Conservation (phyloP, 164 flowering plant genomes). For the Magnolia kwangsiensis region DNA sequence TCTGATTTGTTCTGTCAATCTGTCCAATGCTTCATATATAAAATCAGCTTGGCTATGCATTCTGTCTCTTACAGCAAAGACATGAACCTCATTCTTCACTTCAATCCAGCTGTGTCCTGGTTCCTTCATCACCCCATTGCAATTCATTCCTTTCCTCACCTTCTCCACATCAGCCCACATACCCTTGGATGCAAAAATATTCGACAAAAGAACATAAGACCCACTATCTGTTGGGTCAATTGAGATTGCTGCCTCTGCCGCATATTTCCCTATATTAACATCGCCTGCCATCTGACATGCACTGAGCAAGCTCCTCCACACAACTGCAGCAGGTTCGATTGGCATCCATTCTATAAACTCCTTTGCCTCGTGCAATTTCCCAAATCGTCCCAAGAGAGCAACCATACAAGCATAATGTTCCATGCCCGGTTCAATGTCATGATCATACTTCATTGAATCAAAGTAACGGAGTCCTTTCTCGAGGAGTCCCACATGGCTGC, state of each 20-base stretch:
- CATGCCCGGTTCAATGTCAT: conserved; percentile 53
- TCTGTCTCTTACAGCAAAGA: conserved; percentile 39
- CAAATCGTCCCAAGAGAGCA: conserved; percentile 63
- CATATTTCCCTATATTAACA: conserved; percentile 42
- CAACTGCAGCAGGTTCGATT: conserved; percentile 45
- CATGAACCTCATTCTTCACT: conserved; percentile 30
- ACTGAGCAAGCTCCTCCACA: conserved; percentile 68
- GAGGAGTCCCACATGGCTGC: conserved; percentile 63
- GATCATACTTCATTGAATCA: conserved; percentile 36
- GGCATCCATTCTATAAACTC: conserved; percentile 63
- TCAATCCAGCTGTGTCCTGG: conserved; percentile 64
- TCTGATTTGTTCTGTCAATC: conserved; percentile 39
- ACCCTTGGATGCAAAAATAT: conserved; percentile 52
- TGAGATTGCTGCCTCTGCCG: conserved; percentile 56
- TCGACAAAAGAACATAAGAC: conserved; percentile 47
- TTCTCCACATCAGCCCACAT: conserved; percentile 55
- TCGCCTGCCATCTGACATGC: conserved; percentile 40
- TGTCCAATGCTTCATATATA: conserved; percentile 32
- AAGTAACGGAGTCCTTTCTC: conserved; percentile 50
- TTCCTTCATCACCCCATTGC: conserved; percentile 47
- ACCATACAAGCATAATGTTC: conserved; percentile 71
- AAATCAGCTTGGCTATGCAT: conserved; percentile 25
- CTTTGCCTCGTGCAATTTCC: conserved; percentile 51
- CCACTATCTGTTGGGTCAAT: conserved; percentile 57
- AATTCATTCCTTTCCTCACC: conserved; percentile 52